phyloP scores from a whole-genome alignment of 1,284 basidiomycete genomes.

The Puccinia horiana region DNA sequence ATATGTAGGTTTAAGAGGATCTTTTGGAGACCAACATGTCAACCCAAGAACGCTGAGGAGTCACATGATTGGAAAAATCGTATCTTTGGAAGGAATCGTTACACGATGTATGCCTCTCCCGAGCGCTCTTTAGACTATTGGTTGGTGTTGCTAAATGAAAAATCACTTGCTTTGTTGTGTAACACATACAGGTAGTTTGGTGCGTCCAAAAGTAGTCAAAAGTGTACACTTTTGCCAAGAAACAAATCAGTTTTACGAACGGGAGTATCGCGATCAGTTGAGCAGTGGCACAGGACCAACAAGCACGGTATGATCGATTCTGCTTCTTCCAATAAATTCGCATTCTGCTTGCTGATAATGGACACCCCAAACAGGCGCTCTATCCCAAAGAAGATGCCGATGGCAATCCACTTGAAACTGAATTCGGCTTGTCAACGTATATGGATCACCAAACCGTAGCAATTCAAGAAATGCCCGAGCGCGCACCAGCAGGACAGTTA shows the following conservation, averaged over 20 bases:
- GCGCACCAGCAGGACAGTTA: constrained; percentile 93
- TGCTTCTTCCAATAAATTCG: constrained; percentile 51
- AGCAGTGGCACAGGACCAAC: constrained; percentile 67
- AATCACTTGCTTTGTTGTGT: background rate
- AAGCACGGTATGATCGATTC: constrained; percentile 67
- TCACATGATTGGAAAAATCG: constrained; percentile 89
- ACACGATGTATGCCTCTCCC: constrained; percentile 71
- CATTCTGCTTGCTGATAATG: constrained; percentile 21
- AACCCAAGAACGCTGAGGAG: constrained; percentile 89
- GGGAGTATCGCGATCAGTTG: constrained; percentile 90
- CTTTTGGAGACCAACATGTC: constrained; percentile 98
- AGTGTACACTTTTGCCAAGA: constrained; percentile 93
- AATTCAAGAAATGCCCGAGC: constrained; percentile 99
- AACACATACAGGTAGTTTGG: constrained; percentile 69
- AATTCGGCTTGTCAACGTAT: constrained; percentile 90
- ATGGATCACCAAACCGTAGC: constrained; percentile 95
- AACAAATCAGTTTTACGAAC: constrained; percentile 79
- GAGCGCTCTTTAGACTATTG: too few species aligned
- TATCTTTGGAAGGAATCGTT: constrained; percentile 95
- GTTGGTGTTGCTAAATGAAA: constrained; percentile 10
- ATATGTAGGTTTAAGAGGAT: constrained; percentile 82
- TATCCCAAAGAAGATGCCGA: constrained; percentile 90
- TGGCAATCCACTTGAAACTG: constrained; percentile 81
- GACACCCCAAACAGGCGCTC: constrained; percentile 50
- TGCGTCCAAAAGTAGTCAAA: constrained; percentile 96